Base-by-base conservation (phyloP, 352 stramenopile species). In the Phytopythium kandeliae region DNA sequence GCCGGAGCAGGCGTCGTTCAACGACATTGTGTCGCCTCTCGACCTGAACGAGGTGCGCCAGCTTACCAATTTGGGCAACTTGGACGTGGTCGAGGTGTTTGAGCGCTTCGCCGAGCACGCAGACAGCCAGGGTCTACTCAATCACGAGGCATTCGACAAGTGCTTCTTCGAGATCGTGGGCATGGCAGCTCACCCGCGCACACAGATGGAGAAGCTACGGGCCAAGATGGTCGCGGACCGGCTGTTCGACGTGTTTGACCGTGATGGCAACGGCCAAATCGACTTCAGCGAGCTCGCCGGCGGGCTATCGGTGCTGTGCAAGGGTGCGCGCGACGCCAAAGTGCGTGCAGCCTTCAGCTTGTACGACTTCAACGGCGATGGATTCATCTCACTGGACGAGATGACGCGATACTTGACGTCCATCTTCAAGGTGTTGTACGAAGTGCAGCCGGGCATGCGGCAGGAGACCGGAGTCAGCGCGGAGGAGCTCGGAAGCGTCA, bases 351-450 rank as follows among this genome's bases (percentile, higher is more conserved):
- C 86, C 0, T 96, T 96, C 49, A 64, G 68, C 0, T 51, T 96
- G 25, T 96, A 93, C 52, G 86, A 95, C 59, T 86, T 90, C 26
- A 94, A 96, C 53, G 71, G 66, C 11, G 85, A 96, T 48, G 87
- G 83, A 10, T 86, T 76, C 40, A 94, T 96, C 30, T 90, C 78
- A 12, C 53, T 90, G 5, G 80, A 89, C 15, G 87, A 96, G 50
- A 95, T 96, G 86, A 88, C 75, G 26, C 70, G 74, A 16, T 96
- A 96, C 59, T 50, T 96, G 26, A 91, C 72, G 3, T 83, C 80
- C 9, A 91, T 96, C 33, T 96, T 96, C 55, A 90, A 82, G 47
- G 78, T 96, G 9, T 35, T 95, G 51, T 96, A 92, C 58, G 80
- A 91, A 51, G 74, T 90, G 10, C 86, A 92, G 33, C 72, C 83